Percentiles rank a stretch among this genome's conserved stretches.
phyloP scores from a whole-genome alignment of 805 yeast species.

The Komagataella pseudopastoris region DNA sequence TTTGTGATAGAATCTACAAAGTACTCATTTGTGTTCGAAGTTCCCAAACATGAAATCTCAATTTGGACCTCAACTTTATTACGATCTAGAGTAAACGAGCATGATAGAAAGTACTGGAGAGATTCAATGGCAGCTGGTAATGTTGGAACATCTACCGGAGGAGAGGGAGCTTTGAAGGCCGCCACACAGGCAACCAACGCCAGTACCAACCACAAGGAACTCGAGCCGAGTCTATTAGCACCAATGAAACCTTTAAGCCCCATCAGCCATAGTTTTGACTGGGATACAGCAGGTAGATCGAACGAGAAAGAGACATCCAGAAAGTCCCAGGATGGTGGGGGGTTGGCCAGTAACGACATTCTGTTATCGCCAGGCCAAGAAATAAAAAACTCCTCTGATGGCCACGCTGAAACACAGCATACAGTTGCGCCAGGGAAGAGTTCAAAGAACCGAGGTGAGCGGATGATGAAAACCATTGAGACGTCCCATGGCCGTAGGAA shows the following conservation, averaged over 20 bases:
- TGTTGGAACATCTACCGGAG: slow-evolving; percentile 18
- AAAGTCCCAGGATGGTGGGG: not conserved
- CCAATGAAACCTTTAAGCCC: not conserved
- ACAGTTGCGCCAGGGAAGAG: not conserved
- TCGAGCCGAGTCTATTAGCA: not conserved
- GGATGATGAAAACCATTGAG: slow-evolving; percentile 1
- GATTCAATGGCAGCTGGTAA: slow-evolving; percentile 11
- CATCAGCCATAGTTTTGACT: not conserved
- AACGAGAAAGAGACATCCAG: not conserved
- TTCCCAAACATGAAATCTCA: slow-evolving; percentile 33
- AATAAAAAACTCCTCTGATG: not conserved
- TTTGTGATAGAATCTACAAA: slow-evolving; percentile 47
- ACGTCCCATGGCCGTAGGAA: not conserved
- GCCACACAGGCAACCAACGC: slow-evolving; percentile 16
- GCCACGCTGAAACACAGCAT: not conserved
- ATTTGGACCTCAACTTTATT: slow-evolving; percentile 47
- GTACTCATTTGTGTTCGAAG: slow-evolving; percentile 43
- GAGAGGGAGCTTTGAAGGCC: slow-evolving; percentile 23
- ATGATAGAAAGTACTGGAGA: slow-evolving; percentile 23
- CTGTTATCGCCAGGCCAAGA: not conserved
- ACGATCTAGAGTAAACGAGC: slow-evolving; percentile 31
- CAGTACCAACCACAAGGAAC: not conserved
- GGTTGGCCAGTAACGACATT: not conserved
- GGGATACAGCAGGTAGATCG: not conserved
- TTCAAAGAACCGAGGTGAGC: slow-evolving; percentile 1